Conservation (phyloP, 164 flowering plant genomes). For the Aristolochia californica region DNA sequence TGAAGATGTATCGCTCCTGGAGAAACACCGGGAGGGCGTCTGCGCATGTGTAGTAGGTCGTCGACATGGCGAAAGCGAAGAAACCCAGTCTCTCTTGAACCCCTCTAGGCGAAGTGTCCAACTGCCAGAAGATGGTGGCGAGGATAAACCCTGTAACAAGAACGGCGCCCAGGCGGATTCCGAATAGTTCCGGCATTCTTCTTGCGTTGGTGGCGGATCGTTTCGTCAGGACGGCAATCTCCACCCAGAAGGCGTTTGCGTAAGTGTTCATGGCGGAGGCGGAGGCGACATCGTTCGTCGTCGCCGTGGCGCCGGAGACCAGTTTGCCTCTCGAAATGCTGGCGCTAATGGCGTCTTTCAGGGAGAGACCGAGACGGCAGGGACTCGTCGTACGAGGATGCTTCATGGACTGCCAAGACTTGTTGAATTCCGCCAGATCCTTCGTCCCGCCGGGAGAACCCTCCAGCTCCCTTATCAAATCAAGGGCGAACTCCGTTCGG, state of each 20-base stretch:
- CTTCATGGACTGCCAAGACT: conserved; percentile 34
- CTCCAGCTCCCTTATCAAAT: conserved; percentile 68
- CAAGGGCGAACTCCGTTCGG: conserved; percentile 73
- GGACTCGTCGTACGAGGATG: background rate
- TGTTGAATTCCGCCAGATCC: conserved; percentile 62
- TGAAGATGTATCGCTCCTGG: conserved; percentile 85
- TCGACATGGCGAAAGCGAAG: conserved; percentile 97
- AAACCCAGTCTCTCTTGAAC: conserved; percentile 82
- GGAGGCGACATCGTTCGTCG: background rate
- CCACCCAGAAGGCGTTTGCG: conserved; percentile 77
- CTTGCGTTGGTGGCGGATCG: conserved; percentile 48
- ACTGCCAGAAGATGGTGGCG: conserved; percentile 76
- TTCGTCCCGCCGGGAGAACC: conserved; percentile 45
- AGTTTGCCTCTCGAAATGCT: conserved; percentile 78
- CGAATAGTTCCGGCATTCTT: conserved; percentile 72
- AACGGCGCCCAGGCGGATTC: conserved; percentile 58
- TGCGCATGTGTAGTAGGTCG: conserved; percentile 91
- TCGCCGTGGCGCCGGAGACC: conserved; percentile 47
- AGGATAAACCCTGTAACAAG: conserved; percentile 71
- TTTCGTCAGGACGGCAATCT: conserved; percentile 42
- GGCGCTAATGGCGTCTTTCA: conserved; percentile 66
- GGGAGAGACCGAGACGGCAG: conserved; percentile 15
- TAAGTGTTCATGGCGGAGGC: conserved; percentile 41
- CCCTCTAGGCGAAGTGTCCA: conserved; percentile 77
- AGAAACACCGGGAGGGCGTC: conserved; percentile 88